Percentiles rank a stretch among this genome's conserved stretches.
These are phyloP conservation scores for Penicillium sp. DNA, from an alignment of 2,329 filamentous ascomycete species.

Conservation along the genomic window DNA sequence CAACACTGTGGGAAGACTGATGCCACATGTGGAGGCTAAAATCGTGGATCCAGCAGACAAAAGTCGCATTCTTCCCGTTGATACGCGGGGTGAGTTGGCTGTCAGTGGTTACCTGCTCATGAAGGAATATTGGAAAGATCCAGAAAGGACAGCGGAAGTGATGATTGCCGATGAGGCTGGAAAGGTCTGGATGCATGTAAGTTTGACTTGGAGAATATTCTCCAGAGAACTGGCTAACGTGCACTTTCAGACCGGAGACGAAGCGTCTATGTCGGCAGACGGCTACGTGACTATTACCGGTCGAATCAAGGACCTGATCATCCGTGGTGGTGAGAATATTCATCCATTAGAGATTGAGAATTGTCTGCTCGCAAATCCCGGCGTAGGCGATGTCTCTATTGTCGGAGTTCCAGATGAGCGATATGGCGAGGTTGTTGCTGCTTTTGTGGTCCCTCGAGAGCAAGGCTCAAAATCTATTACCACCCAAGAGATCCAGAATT, in stretches of 20 bases:
- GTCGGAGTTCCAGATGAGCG: slow-evolving; percentile 80
- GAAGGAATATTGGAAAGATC: slow-evolving; percentile 86
- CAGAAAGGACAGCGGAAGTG: slow-evolving; percentile 68
- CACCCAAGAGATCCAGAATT: slow-evolving; percentile 65
- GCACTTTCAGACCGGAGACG: slow-evolving; percentile 74
- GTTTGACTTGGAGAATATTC: slow-evolving; percentile 17
- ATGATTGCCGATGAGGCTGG: slow-evolving; percentile 60
- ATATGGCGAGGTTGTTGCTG: slow-evolving; percentile 85
- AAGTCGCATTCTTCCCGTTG: slow-evolving; percentile 62
- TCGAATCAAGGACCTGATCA: slow-evolving; percentile 93
- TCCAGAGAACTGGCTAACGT: neutral
- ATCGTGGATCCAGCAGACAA: slow-evolving; percentile 72
- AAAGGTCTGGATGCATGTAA: slow-evolving; percentile 75
- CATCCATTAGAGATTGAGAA: slow-evolving; percentile 93
- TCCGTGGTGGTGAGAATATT: slow-evolving; percentile 93
- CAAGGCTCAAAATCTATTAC: slow-evolving; percentile 47
- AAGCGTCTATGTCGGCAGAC: slow-evolving; percentile 79
- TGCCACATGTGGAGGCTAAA: slow-evolving; percentile 81
- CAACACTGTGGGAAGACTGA: slow-evolving; percentile 73
- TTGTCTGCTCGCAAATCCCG: slow-evolving; percentile 73
- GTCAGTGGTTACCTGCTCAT: slow-evolving; percentile 85
- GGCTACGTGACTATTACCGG: slow-evolving; percentile 90
- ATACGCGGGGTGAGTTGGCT: slow-evolving; percentile 76
- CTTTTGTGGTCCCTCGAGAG: slow-evolving; percentile 69
- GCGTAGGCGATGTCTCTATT: slow-evolving; percentile 75